phyloP scores from a whole-genome alignment of 192 early-diverging fungal genomes.

The Gryganskiella cystojenkinii region DNA sequence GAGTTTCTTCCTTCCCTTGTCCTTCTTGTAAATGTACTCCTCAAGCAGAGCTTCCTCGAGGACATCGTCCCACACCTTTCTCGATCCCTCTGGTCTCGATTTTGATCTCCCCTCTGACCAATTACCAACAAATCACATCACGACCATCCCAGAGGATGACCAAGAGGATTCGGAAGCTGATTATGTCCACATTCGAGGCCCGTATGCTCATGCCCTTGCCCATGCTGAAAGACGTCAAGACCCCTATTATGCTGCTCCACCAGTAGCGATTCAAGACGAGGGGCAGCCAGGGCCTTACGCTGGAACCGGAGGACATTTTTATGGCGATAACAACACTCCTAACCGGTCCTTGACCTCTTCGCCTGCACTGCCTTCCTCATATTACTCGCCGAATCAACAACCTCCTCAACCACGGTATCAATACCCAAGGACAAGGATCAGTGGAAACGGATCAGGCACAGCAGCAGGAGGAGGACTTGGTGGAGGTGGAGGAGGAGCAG shows the following conservation, averaged over 20 bases:
- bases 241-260: background rate
- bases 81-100: conserved; percentile 44
- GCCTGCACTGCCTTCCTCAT: conserved; percentile 25
- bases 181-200: conserved; percentile 28
- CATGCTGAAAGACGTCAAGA: background rate
- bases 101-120: conserved; percentile 39
- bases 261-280: background rate
- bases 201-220: background rate
- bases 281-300: background rate
- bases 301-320: background rate
- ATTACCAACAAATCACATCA: conserved; percentile 31
- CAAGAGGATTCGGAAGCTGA: conserved; percentile 45
- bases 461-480: no score
- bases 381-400: conserved; percentile 28
- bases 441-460: conserved; percentile 7
- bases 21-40: conserved; percentile 17
- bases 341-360: conserved; percentile 24
- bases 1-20: conserved; percentile 26
- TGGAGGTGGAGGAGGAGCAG: no score
- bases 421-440: conserved; percentile 31
- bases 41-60: conserved; percentile 15
- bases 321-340: conserved; percentile 10
- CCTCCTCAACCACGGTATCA: conserved; percentile 32
- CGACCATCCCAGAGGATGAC: conserved; percentile 45
- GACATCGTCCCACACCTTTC: conserved; percentile 29